A percentile compares a stretch with the other conserved stretches of the same genome.
phyloP scores from a whole-genome alignment of 192 early-diverging fungal species.

The Coemansia sp. region DNA sequence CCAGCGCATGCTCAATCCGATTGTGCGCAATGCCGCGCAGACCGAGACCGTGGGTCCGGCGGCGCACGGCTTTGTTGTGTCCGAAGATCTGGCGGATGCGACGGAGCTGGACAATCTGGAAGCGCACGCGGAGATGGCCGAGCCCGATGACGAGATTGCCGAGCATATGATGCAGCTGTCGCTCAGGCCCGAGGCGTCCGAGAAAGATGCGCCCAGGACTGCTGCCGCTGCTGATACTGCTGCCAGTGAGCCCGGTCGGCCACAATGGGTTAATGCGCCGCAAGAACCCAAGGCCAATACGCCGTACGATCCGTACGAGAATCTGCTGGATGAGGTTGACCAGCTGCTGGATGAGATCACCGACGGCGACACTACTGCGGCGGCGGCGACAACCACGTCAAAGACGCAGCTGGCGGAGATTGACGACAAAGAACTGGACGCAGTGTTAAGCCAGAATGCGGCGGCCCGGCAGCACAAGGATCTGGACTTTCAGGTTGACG shows the following conservation, averaged over 20 bases:
- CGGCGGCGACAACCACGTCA: not conserved
- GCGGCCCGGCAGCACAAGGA: conserved; percentile 6
- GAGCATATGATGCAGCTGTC: conserved; percentile 29
- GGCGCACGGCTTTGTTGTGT: not conserved
- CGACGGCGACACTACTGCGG: conserved; percentile 17
- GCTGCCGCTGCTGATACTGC: no score
- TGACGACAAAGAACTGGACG: not conserved
- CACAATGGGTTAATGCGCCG: conserved; percentile 33
- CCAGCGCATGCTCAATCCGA: conserved; percentile 27
- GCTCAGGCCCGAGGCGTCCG: no score
- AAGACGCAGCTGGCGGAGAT: not conserved
- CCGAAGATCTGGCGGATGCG: not conserved
- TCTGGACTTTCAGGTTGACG: conserved; percentile 29
- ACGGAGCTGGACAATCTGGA: not conserved
- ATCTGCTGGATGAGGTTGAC: conserved; percentile 50
- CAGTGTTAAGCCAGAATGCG: not conserved
- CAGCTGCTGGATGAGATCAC: conserved; percentile 47
- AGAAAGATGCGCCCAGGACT: not conserved
- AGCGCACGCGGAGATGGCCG: not conserved
- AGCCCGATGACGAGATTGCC: conserved; percentile 13
- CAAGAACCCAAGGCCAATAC: conserved; percentile 14
- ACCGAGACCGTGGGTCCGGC: conserved; percentile 1
- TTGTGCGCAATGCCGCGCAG: conserved; percentile 28
- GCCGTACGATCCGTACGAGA: conserved; percentile 46
- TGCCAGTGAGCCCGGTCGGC: no score